Evolutionary conservation across 441 rosid species (phyloP).

Genomic region (Populus hybrid): DNA sequence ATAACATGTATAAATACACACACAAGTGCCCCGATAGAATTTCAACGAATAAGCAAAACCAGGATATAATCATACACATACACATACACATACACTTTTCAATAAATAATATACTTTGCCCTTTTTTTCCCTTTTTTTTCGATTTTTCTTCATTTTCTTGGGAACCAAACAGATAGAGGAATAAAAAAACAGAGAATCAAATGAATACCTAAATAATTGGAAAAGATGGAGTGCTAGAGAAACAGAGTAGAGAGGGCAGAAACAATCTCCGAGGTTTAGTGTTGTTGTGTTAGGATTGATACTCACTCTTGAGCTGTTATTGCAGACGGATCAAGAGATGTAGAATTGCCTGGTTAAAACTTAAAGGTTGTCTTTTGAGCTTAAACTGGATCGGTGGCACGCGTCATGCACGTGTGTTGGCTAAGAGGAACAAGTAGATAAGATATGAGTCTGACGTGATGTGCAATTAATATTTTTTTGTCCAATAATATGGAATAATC

Average conservation of each 20-base stretch:
- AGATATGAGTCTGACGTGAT: background rate
- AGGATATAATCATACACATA: background rate
- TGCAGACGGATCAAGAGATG: background rate
- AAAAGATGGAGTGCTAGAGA: background rate
- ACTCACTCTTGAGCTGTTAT: background rate
- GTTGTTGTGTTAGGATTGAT: background rate
- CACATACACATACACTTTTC: no score
- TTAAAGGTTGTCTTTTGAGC: background rate
- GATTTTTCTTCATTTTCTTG: constrained; percentile 17
- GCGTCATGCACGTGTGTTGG: constrained; percentile 3
- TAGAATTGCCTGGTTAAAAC: background rate
- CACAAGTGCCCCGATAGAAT: background rate
- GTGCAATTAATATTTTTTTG: no score
- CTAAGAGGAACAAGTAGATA: background rate
- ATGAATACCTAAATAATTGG: background rate
- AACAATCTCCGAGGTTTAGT: background rate
- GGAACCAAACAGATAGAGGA: constrained; percentile 11
- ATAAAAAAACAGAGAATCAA: background rate
- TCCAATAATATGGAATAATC: no score
- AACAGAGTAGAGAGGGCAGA: background rate
- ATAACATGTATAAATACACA: background rate
- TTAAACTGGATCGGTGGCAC: background rate
- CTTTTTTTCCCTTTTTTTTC: background rate
- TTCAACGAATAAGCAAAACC: background rate
- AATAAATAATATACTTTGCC: background rate